phyloP scores from a whole-genome alignment of 2,329 filamentous ascomycete species.

The Cladosporium sp. region DNA sequence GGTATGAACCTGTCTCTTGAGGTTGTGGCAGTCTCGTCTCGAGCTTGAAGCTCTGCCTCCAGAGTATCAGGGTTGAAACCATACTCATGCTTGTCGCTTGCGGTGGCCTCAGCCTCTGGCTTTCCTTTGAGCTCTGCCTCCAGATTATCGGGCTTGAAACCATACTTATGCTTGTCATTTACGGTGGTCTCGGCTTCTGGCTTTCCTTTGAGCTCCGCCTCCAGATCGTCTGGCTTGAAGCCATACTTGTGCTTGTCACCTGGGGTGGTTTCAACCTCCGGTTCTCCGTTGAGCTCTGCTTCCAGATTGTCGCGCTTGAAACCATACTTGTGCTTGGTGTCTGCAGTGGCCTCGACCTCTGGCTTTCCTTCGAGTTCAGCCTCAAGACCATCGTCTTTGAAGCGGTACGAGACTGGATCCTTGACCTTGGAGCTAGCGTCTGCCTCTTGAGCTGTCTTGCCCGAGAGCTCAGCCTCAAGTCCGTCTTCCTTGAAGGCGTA shows the following conservation, averaged over 20 bases:
- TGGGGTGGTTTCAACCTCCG: background rate
- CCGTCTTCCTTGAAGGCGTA: slow-evolving; percentile 19
- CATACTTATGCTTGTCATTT: background rate
- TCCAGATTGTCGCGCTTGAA: slow-evolving; percentile 5
- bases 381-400: slow-evolving; percentile 2
- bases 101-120: background rate
- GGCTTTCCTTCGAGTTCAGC: background rate
- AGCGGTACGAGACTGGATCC: background rate
- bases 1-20: background rate
- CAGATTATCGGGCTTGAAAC: background rate
- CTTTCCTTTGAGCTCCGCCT: background rate
- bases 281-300: slow-evolving; percentile 1
- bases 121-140: slow-evolving; percentile 6
- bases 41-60: background rate
- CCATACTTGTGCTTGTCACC: background rate
- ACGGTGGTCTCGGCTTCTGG: background rate
- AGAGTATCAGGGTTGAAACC: background rate
- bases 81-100: background rate
- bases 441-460: background rate
- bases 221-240: background rate
- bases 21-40: background rate
- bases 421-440: background rate
- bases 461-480: slow-evolving; percentile 1
- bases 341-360: background rate
- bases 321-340: background rate